These are phyloP conservation scores for Tulasnella sp. DNA, from an alignment of 768 basidiomycete genomes.

Conservation along the genomic window DNA sequence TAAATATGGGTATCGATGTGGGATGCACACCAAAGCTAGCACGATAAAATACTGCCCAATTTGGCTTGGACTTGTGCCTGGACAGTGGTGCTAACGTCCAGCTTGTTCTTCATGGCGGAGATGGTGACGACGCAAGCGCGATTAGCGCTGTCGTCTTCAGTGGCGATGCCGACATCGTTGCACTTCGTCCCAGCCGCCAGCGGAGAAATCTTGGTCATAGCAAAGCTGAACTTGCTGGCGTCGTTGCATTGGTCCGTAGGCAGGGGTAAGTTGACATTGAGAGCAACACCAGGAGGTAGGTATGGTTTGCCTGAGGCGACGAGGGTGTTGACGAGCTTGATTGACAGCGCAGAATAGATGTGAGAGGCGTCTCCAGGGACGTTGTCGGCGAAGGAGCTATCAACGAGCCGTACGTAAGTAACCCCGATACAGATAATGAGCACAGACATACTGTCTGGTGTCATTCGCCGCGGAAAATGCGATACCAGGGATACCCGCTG, in stretches of 20 bases:
- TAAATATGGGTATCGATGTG: no score
- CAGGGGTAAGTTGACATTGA: conserved; percentile 12
- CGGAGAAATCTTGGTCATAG: not conserved
- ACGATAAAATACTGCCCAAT: not conserved
- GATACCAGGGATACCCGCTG: conserved; percentile 5
- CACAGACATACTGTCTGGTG: not conserved
- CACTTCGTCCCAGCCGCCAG: not conserved
- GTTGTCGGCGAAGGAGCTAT: not conserved
- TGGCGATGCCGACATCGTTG: not conserved
- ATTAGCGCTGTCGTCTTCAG: not conserved
- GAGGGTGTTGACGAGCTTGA: not conserved
- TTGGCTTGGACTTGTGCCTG: not conserved
- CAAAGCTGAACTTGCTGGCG: not conserved
- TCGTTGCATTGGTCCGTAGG: not conserved
- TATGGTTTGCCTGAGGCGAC: not conserved
- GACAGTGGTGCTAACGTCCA: not conserved
- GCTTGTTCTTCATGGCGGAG: not conserved
- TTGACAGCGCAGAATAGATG: not conserved
- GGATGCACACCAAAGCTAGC: no score
- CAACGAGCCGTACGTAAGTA: not conserved
- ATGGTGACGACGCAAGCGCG: not conserved
- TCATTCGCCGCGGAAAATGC: conserved; percentile 5
- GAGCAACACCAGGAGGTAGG: not conserved
- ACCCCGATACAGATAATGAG: no score
- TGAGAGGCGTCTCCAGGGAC: conserved; percentile 4